Percentiles rank a stretch among this genome's conserved stretches.
Evolutionary conservation across 208 protist species (phyloP).

Genomic region (Tritrichomonas musculus): DNA sequence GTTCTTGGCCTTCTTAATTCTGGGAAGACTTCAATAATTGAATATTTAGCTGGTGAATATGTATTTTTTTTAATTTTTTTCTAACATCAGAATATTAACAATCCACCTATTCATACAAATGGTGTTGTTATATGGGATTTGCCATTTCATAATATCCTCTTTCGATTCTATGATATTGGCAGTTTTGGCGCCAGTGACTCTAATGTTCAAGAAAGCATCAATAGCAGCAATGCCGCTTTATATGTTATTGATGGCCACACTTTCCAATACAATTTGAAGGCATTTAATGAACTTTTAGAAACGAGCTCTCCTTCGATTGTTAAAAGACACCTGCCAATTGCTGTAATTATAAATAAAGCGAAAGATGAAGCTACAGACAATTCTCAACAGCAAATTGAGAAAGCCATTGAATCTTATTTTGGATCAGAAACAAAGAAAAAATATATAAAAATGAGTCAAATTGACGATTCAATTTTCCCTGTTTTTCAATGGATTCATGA

Average conservation of each 20-base stretch:
- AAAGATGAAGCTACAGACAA: background rate
- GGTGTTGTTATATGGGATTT: background rate
- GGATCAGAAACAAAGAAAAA: no score
- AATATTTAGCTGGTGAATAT: slow-evolving; percentile 4
- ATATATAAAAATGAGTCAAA: no score
- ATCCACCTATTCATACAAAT: background rate
- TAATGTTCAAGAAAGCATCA: background rate
- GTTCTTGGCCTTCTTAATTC: background rate
- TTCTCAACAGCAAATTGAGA: no score
- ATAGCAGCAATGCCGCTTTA: background rate
- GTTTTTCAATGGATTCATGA: no score
- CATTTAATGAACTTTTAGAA: background rate
- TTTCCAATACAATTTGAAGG: background rate
- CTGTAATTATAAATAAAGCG: background rate
- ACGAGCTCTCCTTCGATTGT: background rate
- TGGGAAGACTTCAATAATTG: background rate
- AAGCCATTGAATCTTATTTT: no score
- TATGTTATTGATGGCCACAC: background rate
- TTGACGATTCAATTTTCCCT: no score
- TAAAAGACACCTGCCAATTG: background rate
- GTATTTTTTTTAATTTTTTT: no score
- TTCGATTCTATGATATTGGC: background rate
- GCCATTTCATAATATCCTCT: background rate
- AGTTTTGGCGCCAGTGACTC: background rate
- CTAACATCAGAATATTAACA: background rate